These are phyloP conservation scores for Fraxinus excelsior DNA, from an alignment of 257 asterid species.

Conservation along the genomic window DNA sequence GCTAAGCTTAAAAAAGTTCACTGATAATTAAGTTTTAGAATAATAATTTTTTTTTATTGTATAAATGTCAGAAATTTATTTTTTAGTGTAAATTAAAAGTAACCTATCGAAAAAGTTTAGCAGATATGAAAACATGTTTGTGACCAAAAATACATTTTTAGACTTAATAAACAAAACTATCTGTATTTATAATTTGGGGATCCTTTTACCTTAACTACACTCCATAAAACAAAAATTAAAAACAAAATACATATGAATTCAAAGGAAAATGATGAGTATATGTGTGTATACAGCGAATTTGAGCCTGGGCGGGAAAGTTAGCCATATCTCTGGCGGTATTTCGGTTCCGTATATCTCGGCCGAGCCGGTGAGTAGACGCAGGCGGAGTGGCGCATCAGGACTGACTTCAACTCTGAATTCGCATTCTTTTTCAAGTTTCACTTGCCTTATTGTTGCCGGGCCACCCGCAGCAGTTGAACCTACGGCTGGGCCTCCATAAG, in stretches of 20 bases:
- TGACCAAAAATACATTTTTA: neutral
- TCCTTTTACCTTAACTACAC: neutral
- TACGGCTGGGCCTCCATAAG: constrained; percentile 66
- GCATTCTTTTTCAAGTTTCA: constrained; percentile 87
- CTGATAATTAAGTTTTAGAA: neutral
- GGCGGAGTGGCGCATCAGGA: constrained; percentile 73
- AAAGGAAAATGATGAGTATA: neutral
- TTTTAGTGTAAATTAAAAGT: neutral
- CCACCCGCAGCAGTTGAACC: constrained; percentile 46
- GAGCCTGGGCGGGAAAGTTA: constrained; percentile 69
- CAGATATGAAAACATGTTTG: neutral
- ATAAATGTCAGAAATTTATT: too few species aligned
- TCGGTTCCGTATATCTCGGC: constrained; percentile 95
- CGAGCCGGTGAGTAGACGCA: constrained; percentile 71
- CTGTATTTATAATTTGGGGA: neutral
- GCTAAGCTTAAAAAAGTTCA: neutral
- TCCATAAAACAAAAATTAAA: neutral
- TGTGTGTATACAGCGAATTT: constrained; percentile 71
- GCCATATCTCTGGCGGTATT: constrained; percentile 85
- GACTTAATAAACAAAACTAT: neutral
- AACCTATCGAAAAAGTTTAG: neutral
- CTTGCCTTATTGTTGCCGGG: constrained; percentile 56
- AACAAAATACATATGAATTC: neutral
- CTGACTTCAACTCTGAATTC: constrained; percentile 91
- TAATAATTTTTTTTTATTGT: too few species aligned